Conservation (phyloP, 2,329 filamentous ascomycete genomes). For the Cercospora brassicicola region DNA sequence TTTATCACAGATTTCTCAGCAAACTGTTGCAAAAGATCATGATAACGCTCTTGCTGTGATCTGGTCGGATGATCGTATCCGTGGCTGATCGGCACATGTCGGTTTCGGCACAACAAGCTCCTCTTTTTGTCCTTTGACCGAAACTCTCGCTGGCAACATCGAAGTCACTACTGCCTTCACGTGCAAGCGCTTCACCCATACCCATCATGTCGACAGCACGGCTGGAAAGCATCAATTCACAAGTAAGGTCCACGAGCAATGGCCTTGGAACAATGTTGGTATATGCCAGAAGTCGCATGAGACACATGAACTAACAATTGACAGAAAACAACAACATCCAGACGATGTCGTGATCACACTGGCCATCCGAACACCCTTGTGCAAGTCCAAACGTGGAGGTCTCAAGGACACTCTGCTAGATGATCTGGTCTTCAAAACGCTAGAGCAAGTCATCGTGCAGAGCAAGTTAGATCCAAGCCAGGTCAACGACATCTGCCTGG, state of each 20-base stretch:
- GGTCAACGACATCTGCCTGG: constrained; percentile 74
- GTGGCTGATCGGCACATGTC: background rate
- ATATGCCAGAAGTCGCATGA: background rate
- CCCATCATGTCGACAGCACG: background rate
- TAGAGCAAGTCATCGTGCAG: constrained; percentile 59
- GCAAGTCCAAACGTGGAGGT: constrained; percentile 85
- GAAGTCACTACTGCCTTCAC: background rate
- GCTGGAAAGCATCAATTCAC: background rate
- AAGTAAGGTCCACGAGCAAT: background rate
- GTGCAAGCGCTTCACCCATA: background rate
- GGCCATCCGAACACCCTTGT: constrained; percentile 81
- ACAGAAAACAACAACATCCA: constrained; percentile 62
- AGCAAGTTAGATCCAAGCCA: constrained; percentile 38
- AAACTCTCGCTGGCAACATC: background rate
- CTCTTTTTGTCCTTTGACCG: background rate
- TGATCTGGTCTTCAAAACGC: constrained; percentile 76
- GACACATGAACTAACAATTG: background rate
- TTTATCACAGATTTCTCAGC: background rate
- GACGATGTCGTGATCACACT: constrained; percentile 97
- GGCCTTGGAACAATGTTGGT: background rate
- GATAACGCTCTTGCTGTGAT: background rate
- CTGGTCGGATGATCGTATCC: background rate
- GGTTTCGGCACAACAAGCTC: background rate
- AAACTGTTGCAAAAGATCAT: background rate
- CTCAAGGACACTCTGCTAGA: constrained; percentile 94